Evolutionary conservation across 345 rosid genomes (phyloP).

Genomic region (Sonneratia alba): DNA sequence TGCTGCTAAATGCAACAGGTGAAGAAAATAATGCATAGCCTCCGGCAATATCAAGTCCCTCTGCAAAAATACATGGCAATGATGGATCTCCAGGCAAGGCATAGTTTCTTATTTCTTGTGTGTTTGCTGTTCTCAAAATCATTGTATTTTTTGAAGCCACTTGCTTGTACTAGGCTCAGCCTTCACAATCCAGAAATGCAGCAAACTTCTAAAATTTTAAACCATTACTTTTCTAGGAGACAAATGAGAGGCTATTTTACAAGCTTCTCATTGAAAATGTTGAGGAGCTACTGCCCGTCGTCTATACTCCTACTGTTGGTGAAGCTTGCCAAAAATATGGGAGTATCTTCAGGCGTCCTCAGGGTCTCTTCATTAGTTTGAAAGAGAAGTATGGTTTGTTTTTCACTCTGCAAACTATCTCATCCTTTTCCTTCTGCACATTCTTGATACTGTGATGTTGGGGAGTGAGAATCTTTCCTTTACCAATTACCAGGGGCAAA

Average conservation of each 20-base stretch:
- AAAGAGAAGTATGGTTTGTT: constrained; percentile 61
- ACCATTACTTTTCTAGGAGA: constrained; percentile 40
- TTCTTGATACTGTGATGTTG: background rate
- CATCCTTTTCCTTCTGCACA: too few relatives aligned
- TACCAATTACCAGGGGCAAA: constrained; percentile 47
- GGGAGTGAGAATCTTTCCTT: background rate
- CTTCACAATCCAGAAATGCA: background rate
- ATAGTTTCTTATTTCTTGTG: background rate
- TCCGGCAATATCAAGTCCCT: constrained; percentile 81
- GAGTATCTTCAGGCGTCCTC: constrained; percentile 88
- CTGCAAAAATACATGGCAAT: constrained; percentile 86
- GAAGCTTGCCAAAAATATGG: constrained; percentile 98
- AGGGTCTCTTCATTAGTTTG: constrained; percentile 90
- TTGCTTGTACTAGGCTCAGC: background rate
- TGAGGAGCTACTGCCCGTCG: constrained; percentile 89
- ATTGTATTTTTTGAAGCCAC: background rate
- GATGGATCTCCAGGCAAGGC: constrained; percentile 92
- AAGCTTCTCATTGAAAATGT: constrained; percentile 81
- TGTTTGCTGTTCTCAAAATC: background rate
- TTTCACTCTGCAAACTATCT: background rate
- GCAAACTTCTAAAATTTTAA: background rate
- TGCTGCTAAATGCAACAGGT: constrained; percentile 33
- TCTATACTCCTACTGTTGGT: constrained; percentile 96
- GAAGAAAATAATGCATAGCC: constrained; percentile 72
- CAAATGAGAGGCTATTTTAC: constrained; percentile 73